These are phyloP conservation scores for Ogataea ganodermae DNA, from an alignment of 805 yeast species.

Conservation along the genomic window DNA sequence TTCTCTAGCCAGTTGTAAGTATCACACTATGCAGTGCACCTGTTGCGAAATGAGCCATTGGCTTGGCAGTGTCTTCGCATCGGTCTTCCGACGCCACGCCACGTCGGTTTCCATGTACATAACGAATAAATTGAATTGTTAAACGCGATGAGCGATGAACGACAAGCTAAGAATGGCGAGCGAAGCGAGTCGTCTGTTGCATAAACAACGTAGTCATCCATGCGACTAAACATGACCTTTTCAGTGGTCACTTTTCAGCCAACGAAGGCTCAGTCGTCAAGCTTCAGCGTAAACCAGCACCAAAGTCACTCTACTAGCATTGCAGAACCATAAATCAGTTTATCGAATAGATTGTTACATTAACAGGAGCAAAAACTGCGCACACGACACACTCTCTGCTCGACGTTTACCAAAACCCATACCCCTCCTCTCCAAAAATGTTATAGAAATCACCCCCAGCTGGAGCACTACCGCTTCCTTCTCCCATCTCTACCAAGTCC, in stretches of 20 bases:
- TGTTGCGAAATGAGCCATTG: background rate
- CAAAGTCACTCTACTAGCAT: no score
- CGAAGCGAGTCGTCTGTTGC: background rate
- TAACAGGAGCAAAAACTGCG: no score
- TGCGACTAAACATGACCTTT: no score
- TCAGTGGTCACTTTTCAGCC: no score
- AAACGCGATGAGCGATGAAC: background rate
- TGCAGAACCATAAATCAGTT: background rate
- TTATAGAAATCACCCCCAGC: slow-evolving; percentile 15
- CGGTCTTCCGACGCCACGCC: slow-evolving; percentile 1
- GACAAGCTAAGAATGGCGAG: background rate
- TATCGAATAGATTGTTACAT: no score
- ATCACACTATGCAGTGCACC: no score
- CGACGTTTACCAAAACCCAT: slow-evolving; percentile 29
- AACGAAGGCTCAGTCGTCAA: no score
- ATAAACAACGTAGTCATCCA: no score
- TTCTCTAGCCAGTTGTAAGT: no score
- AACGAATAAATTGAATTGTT: slow-evolving; percentile 7
- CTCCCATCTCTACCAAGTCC: slow-evolving; percentile 11
- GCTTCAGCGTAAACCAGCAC: no score
- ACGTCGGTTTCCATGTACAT: slow-evolving; percentile 1
- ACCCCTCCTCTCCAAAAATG: slow-evolving; percentile 30
- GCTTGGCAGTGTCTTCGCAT: background rate
- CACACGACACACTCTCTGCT: no score
- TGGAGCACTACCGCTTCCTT: background rate